A percentile compares a stretch with the other conserved stretches of the same genome.
Evolutionary conservation across 2,329 filamentous ascomycete species (phyloP).

Genomic region (Coniella lustricola): DNA sequence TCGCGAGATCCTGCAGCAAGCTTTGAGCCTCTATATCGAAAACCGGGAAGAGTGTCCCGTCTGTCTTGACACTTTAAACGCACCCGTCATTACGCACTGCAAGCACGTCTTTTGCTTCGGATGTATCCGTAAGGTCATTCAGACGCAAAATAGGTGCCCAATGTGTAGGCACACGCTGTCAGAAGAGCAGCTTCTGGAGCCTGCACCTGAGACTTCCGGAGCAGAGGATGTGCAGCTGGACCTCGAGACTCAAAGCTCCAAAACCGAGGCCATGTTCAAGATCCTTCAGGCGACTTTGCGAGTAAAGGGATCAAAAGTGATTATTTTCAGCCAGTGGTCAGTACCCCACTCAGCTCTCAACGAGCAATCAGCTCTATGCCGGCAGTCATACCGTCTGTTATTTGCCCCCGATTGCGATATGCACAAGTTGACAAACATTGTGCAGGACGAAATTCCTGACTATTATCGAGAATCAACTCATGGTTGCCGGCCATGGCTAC

Average conservation of each 20-base stretch:
- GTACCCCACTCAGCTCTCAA: not conserved
- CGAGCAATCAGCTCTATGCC: not conserved
- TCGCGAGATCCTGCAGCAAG: conserved; percentile 61
- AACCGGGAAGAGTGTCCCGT: conserved; percentile 77
- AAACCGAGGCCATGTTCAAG: conserved; percentile 71
- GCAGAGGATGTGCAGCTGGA: conserved; percentile 48
- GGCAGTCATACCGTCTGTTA: not conserved
- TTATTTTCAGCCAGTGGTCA: conserved; percentile 68
- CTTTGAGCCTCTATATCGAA: conserved; percentile 71
- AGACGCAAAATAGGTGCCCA: conserved; percentile 72
- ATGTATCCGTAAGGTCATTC: conserved; percentile 70
- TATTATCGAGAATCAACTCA: conserved; percentile 63
- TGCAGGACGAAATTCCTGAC: conserved; percentile 57
- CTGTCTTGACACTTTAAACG: conserved; percentile 65
- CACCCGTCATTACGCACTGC: conserved; percentile 77
- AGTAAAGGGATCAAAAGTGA: conserved; percentile 57
- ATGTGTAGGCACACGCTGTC: conserved; percentile 69
- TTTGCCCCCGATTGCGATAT: not conserved
- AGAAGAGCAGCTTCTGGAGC: conserved; percentile 55
- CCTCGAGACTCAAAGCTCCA: conserved; percentile 63
- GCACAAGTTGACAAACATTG: not conserved
- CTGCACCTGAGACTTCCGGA: conserved; percentile 49
- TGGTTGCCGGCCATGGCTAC: conserved; percentile 52
- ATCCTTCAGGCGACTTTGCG: conserved; percentile 64
- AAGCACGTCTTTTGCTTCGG: conserved; percentile 70